Evolutionary conservation across 331 rosid species (phyloP).

Genomic region (Saraca asoca): DNA sequence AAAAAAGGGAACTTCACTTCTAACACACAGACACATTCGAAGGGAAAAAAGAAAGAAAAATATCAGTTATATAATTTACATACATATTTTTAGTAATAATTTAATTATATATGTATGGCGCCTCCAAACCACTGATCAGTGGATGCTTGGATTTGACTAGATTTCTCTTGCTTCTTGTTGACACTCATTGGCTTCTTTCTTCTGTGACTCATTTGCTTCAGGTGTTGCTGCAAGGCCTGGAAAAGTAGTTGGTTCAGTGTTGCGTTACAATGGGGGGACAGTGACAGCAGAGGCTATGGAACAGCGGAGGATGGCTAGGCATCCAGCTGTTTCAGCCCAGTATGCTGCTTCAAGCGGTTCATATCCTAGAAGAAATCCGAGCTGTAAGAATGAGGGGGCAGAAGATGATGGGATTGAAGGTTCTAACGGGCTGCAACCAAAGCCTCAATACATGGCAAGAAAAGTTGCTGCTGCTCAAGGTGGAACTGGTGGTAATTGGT

Average conservation of each 20-base stretch:
- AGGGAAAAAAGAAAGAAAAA: too few species aligned
- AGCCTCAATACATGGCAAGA: conserved; percentile 82
- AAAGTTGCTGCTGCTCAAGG: conserved; percentile 95
- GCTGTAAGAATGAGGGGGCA: conserved; percentile 70
- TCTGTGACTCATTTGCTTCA: conserved; percentile 34
- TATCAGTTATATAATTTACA: too few species aligned
- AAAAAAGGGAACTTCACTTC: too few species aligned
- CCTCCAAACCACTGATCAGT: too few species aligned
- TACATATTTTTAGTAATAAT: too few species aligned
- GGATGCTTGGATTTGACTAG: background rate
- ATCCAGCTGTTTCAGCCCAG: conserved; percentile 60
- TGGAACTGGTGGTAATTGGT: conserved; percentile 87
- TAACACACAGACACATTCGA: too few species aligned
- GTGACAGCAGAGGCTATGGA: conserved; percentile 74
- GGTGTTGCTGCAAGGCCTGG: conserved; percentile 93
- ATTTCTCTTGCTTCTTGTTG: background rate
- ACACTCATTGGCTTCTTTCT: background rate
- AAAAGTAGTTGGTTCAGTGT: conserved; percentile 78
- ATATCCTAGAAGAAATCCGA: conserved; percentile 82
- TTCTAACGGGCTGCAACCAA: conserved; percentile 81
- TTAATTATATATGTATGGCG: too few species aligned
- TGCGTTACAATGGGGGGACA: conserved; percentile 75
- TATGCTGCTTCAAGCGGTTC: conserved; percentile 59
- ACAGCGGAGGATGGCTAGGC: conserved; percentile 68
- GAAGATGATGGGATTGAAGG: conserved; percentile 79